Base-by-base conservation (phyloP, 106 monocot species). In the Acorus calamus region DNA sequence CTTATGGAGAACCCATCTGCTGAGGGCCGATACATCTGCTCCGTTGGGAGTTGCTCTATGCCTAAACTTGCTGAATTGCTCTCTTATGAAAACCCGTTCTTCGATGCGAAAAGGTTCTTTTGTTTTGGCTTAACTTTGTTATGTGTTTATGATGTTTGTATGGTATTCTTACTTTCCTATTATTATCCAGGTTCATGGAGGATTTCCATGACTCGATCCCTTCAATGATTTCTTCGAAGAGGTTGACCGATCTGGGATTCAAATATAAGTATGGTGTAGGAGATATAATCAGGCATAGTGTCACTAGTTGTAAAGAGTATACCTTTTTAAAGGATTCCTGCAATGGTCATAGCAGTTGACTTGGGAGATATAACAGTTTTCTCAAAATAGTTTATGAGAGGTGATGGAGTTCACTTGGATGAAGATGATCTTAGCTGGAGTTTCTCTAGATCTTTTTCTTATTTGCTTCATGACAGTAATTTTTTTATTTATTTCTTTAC, bases 21-120 rank as follows among this genome's bases (percentile, higher is more conserved):
- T 8, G 42, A 71, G 47, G 89, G 86, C 4, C 62, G 79, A 14
- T 89, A 80, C 49, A 68, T 90, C 11, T 90, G 89, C 56, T 68
- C 77, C 4, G 70, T 47, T 6, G 78, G 72, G 1, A 83, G 74
- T 50, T 86, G 68, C 53, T 8, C 56, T 11, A 42, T 80, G n/a
- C 41, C 71, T 57, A 69, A 74, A 9, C 66, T 83, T 2, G n/a
- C 61, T 3, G 52, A 69, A 11, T 44, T 77, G 2, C 57, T 83
- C 4, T 49, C 83, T 48, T 49, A 28, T 52, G 51, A 57, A 7
- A 75, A 67, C 49, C 66, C 53, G 10, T 47, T 55, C 55, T 65
- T 68, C 48, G 13, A 66, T 65, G 77, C 76, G 55, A 59, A 52
- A 12, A 44, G 2, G 43, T 64, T 60, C 42, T 47, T 13, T 53